These are phyloP conservation scores for Sporothrix phasma DNA, from an alignment of 2,329 filamentous ascomycete species.

Conservation along the genomic window DNA sequence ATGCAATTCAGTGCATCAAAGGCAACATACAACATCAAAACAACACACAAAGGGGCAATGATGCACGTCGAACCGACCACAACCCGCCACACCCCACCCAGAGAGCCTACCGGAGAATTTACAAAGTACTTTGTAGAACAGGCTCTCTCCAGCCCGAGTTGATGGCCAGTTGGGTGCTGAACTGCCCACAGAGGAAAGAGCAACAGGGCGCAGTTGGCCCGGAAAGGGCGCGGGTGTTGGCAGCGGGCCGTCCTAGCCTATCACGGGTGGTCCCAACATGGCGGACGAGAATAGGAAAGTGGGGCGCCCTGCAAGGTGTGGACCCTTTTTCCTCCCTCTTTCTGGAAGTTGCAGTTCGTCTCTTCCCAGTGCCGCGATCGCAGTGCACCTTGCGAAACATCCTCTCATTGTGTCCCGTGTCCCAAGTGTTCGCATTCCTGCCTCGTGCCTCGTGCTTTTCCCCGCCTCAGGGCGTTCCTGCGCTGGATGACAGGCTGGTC, in stretches of 20 bases:
- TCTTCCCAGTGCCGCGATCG: background rate
- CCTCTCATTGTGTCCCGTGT: background rate
- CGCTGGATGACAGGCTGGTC: constrained; percentile 4
- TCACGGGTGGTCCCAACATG: constrained; percentile 8
- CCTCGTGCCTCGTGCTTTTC: background rate
- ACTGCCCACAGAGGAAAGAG: constrained; percentile 12
- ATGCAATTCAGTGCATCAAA: too few relatives aligned
- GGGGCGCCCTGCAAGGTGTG: background rate
- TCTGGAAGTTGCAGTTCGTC: background rate
- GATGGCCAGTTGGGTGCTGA: constrained; percentile 11
- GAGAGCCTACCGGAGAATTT: background rate
- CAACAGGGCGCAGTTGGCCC: background rate
- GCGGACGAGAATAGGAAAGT: background rate
- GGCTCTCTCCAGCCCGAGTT: constrained; percentile 11
- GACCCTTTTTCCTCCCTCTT: background rate
- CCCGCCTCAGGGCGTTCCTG: background rate
- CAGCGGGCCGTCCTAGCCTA: constrained; percentile 7
- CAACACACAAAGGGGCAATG: background rate
- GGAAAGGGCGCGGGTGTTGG: background rate
- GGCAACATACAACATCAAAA: too few relatives aligned
- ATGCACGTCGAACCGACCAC: background rate
- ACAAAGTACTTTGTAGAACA: too few relatives aligned
- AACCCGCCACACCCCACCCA: background rate
- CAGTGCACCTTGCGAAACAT: too few relatives aligned
- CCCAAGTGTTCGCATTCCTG: background rate